phyloP scores from a whole-genome alignment of 73 alveolate species.

The Symbiodinium natans region DNA sequence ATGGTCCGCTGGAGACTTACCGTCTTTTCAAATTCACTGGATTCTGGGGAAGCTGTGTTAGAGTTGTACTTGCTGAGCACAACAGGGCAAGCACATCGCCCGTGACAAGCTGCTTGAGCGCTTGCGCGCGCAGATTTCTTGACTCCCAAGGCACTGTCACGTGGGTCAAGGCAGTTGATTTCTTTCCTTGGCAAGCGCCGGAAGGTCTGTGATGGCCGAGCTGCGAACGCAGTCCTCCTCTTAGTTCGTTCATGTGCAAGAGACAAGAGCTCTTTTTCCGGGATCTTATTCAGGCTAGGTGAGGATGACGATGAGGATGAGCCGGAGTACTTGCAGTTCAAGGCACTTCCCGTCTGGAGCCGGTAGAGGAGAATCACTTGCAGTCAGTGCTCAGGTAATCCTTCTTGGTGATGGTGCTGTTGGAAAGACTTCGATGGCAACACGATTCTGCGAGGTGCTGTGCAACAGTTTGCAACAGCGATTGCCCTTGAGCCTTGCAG shows the following conservation, averaged over 20 bases:
- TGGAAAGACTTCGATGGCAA: conserved; percentile 97
- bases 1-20: neutral
- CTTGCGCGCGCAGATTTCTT: neutral
- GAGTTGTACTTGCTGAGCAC: neutral
- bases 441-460: conserved; percentile 95
- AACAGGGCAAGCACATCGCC: neutral
- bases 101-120: neutral
- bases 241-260: neutral
- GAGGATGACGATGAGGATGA: conserved; percentile 95
- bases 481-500: too few species aligned
- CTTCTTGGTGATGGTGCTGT: conserved; percentile 97
- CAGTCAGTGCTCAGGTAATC: conserved; percentile 59
- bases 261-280: neutral
- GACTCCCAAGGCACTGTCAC: neutral
- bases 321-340: conserved; percentile 96
- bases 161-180: too few species aligned
- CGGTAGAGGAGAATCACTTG: neutral
- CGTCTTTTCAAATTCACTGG: neutral
- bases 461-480: too few species aligned
- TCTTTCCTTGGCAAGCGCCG: too few species aligned
- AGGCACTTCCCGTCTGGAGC: neutral
- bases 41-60: neutral
- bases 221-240: conserved; percentile 74
- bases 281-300: conserved; percentile 43
- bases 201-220: conserved; percentile 66